Evolutionary conservation across 345 rosid species (phyloP), one percentile per base, ranked within the genome.

Genomic region (Populus nigra): DNA sequence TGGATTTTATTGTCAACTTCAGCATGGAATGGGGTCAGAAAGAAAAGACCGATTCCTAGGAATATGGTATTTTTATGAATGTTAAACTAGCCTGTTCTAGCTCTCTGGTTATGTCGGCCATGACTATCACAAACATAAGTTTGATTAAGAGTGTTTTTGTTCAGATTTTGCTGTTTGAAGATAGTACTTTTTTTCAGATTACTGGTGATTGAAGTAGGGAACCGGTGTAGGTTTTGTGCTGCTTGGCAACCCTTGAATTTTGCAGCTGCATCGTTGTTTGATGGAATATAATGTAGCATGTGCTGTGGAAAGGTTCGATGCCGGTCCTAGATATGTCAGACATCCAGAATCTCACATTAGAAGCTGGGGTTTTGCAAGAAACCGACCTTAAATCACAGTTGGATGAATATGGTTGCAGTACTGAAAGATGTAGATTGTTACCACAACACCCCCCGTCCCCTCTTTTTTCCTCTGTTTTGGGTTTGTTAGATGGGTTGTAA

Each of bases 1-100:
- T 71, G 72, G 76, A 76, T 49, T 71, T 76, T 65, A 17, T 69
- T 50, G n/a, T 70, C 25, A 53, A 53, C 45, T 67, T 65, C 50
- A 38, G 65, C 6, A 50, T 65, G 73, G 50, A 41, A 33, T 59
- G 53, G 12, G 41, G 25, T 73, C 43, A 67, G 73, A 53, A 59
- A 61, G 47, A 36, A 20, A 31, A 43, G 11, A 2, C 16, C 1
- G 20, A 43, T 41, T 39, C 25, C 39, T 20, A 45, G 50, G 72
- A 63, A 71, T 49, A 11, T 53, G 59, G 65, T 15, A 49, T 25
- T 47, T 49, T 38, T 41, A 12, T 68, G 67, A n/a, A 76, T 33
- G 39, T 3, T 62, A 29, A 45, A 47, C 35, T 67, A 3, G n/a
- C 74, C 63, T 20, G 18, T 55, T 73, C 31, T 57, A 1, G 65